Evolutionary conservation across 2,329 filamentous ascomycete species (phyloP).

Genomic region (Orbilia blumenaviensis): DNA sequence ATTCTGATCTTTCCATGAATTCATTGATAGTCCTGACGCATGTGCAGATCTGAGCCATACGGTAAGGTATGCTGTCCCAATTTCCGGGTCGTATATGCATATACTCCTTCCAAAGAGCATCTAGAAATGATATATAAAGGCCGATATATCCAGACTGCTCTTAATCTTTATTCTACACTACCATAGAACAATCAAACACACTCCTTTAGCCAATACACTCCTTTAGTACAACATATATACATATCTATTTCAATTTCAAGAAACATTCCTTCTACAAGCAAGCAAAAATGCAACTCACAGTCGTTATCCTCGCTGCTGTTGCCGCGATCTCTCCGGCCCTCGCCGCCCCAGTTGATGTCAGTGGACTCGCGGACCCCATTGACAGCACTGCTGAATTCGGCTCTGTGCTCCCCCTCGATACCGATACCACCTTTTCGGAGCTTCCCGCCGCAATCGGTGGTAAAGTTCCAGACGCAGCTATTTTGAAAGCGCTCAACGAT

Average conservation of each 20-base stretch:
- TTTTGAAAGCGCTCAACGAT: not conserved
- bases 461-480: too few species aligned
- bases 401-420: not conserved
- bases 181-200: not conserved
- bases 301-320: not conserved
- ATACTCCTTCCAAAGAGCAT: not conserved
- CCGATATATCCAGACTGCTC: not conserved
- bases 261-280: not conserved
- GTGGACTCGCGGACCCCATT: not conserved
- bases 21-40: not conserved
- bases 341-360: not conserved
- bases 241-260: not conserved
- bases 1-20: not conserved
- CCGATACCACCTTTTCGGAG: not conserved
- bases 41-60: not conserved
- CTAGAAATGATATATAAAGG: not conserved
- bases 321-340: not conserved
- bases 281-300: constrained; percentile 13
- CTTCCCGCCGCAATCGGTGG: too few species aligned
- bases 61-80: not conserved
- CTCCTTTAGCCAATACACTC: not conserved
- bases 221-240: not conserved
- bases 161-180: too few species aligned
- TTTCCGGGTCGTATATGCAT: not conserved
- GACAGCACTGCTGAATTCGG: too few species aligned